phyloP scores from a whole-genome alignment of 495 filamentous ascomycete genomes.

The Podospora appendiculata region DNA sequence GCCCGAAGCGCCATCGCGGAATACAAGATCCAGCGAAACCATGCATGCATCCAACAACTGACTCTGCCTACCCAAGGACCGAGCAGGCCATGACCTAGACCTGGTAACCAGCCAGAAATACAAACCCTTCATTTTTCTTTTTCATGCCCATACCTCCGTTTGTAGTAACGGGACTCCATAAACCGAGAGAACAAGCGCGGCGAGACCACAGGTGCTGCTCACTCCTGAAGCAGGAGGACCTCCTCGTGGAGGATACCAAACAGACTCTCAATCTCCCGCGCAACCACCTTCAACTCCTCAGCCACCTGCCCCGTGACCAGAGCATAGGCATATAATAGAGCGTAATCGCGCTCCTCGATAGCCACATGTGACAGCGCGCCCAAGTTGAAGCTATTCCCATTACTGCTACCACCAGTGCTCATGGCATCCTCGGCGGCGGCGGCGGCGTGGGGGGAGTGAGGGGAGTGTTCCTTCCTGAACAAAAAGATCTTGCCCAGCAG shows the following conservation, averaged over 20 bases:
- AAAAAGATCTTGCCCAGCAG: slow-evolving; percentile 84
- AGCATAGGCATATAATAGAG: slow-evolving; percentile 48
- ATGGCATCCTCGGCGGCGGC: background rate
- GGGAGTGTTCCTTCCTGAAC: slow-evolving; percentile 61
- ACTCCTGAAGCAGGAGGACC: slow-evolving; percentile 37
- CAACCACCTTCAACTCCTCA: slow-evolving; percentile 60
- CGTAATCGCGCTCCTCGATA: slow-evolving; percentile 44
- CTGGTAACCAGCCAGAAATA: no score
- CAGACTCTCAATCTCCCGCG: slow-evolving; percentile 59
- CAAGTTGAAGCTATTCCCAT: background rate
- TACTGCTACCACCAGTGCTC: background rate
- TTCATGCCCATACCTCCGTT: no score
- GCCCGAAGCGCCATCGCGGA: no score
- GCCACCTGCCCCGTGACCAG: slow-evolving; percentile 61
- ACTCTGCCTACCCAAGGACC: no score
- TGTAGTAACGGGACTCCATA: no score
- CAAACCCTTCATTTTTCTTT: no score
- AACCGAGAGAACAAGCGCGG: no score
- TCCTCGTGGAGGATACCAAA: slow-evolving; percentile 77
- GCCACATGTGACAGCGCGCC: slow-evolving; percentile 17
- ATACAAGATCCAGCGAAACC: no score
- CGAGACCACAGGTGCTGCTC: no score
- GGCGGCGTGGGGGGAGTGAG: slow-evolving; percentile 7
- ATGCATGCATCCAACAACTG: no score
- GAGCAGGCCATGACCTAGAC: no score